Percentiles rank a stretch among this genome's conserved stretches.
Evolutionary conservation across 1,284 basidiomycete genomes (phyloP).

Genomic region (Puccinia triticina): DNA sequence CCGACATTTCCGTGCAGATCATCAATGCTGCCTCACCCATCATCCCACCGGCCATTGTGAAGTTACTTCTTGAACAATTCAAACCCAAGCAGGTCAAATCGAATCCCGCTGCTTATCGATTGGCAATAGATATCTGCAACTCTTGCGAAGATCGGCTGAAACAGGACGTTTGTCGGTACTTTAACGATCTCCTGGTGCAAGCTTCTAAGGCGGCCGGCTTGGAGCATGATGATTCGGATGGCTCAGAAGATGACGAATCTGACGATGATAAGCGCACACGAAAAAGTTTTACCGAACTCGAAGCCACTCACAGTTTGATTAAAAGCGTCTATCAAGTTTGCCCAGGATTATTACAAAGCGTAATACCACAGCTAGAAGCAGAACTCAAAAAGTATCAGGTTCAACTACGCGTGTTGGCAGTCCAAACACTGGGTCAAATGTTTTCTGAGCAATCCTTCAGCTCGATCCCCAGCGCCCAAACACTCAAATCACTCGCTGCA

Average conservation of each 20-base stretch:
- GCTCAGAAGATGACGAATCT: slow-evolving; percentile 63
- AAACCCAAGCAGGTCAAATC: slow-evolving; percentile 70
- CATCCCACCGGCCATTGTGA: slow-evolving; percentile 76
- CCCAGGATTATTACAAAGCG: slow-evolving; percentile 79
- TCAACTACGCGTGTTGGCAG: slow-evolving; percentile 75
- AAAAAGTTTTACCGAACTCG: slow-evolving; percentile 61
- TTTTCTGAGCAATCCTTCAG: slow-evolving; percentile 64
- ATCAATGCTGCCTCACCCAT: slow-evolving; percentile 77
- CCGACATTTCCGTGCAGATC: slow-evolving; percentile 83
- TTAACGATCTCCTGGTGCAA: slow-evolving; percentile 77
- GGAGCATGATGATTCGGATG: slow-evolving; percentile 65
- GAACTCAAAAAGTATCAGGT: slow-evolving; percentile 79
- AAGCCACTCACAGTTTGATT: slow-evolving; percentile 79
- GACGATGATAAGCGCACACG: slow-evolving; percentile 33
- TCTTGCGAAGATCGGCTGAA: slow-evolving; percentile 81
- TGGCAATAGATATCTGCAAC: slow-evolving; percentile 88
- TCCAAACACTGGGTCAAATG: slow-evolving; percentile 84
- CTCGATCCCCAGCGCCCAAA: slow-evolving; percentile 62
- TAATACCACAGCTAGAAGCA: slow-evolving; percentile 89
- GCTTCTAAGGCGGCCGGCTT: slow-evolving; percentile 60
- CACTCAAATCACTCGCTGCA: slow-evolving; percentile 23
- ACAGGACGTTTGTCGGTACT: slow-evolving; percentile 81
- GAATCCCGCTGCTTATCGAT: slow-evolving; percentile 68
- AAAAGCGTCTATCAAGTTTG: slow-evolving; percentile 78
- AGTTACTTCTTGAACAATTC: slow-evolving; percentile 82